phyloP scores from a whole-genome alignment of 257 asterid genomes.

The Solanum habrochaites region DNA sequence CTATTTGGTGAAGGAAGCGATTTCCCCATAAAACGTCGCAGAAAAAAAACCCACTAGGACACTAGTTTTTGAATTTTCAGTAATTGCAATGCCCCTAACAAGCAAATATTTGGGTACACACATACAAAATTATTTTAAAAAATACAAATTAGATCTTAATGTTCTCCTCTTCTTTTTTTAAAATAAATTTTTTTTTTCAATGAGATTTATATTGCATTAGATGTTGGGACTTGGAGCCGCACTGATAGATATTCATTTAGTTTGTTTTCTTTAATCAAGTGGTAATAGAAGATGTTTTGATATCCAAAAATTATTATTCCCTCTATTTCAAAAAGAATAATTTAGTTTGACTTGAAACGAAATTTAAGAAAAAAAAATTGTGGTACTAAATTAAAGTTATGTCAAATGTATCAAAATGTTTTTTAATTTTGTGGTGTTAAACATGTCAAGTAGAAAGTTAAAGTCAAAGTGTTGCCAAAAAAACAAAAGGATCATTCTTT shows the following conservation, averaged over 20 bases:
- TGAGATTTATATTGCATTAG: neutral
- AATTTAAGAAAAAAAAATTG: too few species aligned
- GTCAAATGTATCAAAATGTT: too few species aligned
- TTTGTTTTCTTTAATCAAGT: neutral
- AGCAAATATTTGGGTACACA: neutral
- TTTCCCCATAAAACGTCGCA: constrained; percentile 58
- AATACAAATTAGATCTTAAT: neutral
- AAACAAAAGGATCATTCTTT: too few species aligned
- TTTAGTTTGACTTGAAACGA: too few species aligned
- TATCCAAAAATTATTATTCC: neutral
- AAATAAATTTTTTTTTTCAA: too few species aligned
- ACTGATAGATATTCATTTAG: neutral
- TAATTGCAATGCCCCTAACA: neutral
- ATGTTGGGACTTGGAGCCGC: neutral
- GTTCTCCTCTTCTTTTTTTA: neutral
- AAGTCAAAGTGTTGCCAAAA: too few species aligned
- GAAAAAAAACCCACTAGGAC: neutral
- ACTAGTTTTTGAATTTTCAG: neutral
- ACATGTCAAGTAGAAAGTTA: too few species aligned
- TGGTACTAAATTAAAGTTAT: too few species aligned
- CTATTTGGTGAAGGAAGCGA: constrained; percentile 40
- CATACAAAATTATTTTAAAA: neutral
- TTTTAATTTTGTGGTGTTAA: too few species aligned
- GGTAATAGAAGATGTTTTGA: neutral
- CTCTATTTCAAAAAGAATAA: fast-evolving